These are phyloP conservation scores for Cunninghamia lanceolata DNA, from an alignment of 75 land plant genomes.

Conservation along the genomic window DNA sequence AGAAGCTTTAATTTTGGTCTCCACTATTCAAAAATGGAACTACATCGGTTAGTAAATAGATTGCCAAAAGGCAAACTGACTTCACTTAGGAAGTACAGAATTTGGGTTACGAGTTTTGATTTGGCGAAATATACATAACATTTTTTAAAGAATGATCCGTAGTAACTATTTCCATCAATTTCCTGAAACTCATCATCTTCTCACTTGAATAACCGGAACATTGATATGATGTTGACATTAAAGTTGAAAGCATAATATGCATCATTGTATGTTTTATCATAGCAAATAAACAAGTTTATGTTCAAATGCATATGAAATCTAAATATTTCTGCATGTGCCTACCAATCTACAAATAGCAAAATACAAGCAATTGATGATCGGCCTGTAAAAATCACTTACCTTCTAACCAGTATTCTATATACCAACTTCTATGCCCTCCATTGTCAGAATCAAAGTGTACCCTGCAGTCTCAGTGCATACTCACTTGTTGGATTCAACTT, in stretches of 20 bases:
- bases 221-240: background rate
- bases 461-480: conserved; percentile 87
- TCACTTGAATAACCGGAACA: background rate
- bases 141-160: background rate
- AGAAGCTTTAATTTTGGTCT: background rate
- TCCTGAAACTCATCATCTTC: background rate
- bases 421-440: conserved; percentile 98
- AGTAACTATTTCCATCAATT: no score
- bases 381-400: background rate
- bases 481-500: conserved; percentile 76
- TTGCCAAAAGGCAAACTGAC: background rate
- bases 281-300: background rate
- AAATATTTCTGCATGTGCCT: background rate
- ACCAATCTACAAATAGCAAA: background rate
- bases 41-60: background rate
- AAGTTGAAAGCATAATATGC: background rate
- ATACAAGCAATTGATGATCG: background rate
- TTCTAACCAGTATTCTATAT: conserved; percentile 88
- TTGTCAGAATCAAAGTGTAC: conserved; percentile 83
- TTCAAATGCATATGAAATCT: no score
- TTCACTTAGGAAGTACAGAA: background rate
- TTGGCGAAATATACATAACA: background rate
- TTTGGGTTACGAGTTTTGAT: background rate
- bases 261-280: background rate
- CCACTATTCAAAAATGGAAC: background rate